Percentiles rank a stretch among this genome's conserved stretches.
phyloP scores from a whole-genome alignment of 169 alveolate genomes.

The Besnoitia besnoiti region DNA sequence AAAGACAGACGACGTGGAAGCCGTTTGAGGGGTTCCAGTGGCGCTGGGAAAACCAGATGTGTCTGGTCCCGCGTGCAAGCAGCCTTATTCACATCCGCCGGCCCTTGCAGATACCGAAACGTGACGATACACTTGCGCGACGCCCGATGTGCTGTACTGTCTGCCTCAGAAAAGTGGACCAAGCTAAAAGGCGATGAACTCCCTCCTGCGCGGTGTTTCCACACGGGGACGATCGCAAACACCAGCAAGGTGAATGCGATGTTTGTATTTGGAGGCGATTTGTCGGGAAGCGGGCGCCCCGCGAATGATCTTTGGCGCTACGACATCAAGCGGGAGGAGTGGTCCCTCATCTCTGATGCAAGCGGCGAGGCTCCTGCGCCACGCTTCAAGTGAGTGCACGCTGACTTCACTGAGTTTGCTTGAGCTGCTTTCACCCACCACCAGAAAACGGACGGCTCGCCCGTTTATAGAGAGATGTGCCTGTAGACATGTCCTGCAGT shows the following conservation, averaged over 20 bases:
- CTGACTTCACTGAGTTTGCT: no score
- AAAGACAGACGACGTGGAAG: not conserved
- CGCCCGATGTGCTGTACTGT: no score
- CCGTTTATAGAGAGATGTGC: no score
- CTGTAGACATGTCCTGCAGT: no score
- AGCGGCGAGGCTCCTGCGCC: slow-evolving; percentile 52
- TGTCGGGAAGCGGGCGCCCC: slow-evolving; percentile 40
- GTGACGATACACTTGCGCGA: no score
- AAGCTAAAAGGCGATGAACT: not conserved
- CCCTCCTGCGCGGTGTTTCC: slow-evolving; percentile 26
- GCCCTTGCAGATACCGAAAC: no score
- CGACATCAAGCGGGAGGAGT: not conserved
- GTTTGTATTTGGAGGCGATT: slow-evolving; percentile 58
- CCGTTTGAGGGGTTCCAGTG: not conserved
- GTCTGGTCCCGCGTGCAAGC: no score
- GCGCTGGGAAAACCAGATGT: no score
- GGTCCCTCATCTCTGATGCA: slow-evolving; percentile 29
- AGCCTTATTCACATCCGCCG: no score
- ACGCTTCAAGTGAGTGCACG: slow-evolving; percentile 47
- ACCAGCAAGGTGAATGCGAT: not conserved
- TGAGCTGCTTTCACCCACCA: no score
- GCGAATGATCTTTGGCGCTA: slow-evolving; percentile 57
- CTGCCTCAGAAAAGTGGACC: not conserved
- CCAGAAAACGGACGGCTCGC: no score
- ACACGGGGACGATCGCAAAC: not conserved